These are phyloP conservation scores for Penicillium capsulatum DNA, from an alignment of 2,329 filamentous ascomycete species.

Conservation along the genomic window DNA sequence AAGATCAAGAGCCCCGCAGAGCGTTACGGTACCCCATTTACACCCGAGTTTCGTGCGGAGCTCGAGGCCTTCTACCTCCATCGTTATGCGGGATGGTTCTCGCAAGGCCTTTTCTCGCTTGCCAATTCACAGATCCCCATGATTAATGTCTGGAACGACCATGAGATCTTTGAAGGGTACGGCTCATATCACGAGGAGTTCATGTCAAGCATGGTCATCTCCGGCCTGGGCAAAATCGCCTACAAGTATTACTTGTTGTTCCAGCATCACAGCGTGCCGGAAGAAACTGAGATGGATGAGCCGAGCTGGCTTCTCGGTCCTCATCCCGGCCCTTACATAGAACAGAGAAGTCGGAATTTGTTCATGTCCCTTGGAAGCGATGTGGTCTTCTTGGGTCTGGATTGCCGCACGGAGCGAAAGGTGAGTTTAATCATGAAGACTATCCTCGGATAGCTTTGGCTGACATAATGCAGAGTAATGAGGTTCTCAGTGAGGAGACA, in stretches of 20 bases:
- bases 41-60: constrained; percentile 77
- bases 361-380: constrained; percentile 79
- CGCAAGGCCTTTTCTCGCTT: constrained; percentile 87
- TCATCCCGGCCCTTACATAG: constrained; percentile 82
- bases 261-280: constrained; percentile 83
- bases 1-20: constrained; percentile 71
- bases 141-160: constrained; percentile 97
- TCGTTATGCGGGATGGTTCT: constrained; percentile 92
- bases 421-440: constrained; percentile 27
- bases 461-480: constrained; percentile 53
- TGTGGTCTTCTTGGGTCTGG: constrained; percentile 77
- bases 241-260: constrained; percentile 99
- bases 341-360: constrained; percentile 75
- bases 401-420: constrained; percentile 87
- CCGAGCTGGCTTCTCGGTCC: constrained; percentile 86
- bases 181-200: constrained; percentile 90
- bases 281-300: constrained; percentile 77
- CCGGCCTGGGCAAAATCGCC: constrained; percentile 80
- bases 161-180: constrained; percentile 86
- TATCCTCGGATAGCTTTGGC: constrained; percentile 1
- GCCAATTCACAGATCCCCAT: constrained; percentile 93
- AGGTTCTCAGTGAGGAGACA: constrained; percentile 73
- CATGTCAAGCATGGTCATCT: constrained; percentile 86
- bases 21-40: constrained; percentile 76
- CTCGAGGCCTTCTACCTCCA: constrained; percentile 84